phyloP scores from a whole-genome alignment of 805 yeast genomes.

The Candida ovalis region DNA sequence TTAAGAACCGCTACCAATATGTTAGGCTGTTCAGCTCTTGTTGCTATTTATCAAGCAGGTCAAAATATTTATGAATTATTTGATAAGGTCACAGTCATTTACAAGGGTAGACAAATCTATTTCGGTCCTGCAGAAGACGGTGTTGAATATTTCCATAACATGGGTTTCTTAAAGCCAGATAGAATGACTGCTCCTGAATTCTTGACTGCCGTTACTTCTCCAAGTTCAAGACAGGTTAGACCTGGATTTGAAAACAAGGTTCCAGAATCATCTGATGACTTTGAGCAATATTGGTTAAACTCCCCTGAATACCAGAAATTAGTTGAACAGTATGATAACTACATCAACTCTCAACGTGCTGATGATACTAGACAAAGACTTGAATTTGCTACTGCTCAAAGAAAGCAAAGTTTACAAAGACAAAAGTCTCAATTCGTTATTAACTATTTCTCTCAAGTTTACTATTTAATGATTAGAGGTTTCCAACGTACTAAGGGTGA shows the following conservation, averaged over 20 bases:
- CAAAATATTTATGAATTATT: slow-evolving; percentile 60
- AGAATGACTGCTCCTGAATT: slow-evolving; percentile 71
- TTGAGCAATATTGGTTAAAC: slow-evolving; percentile 54
- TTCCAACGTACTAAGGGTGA: slow-evolving; percentile 58
- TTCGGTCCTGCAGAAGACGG: slow-evolving; percentile 55
- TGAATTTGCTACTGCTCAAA: slow-evolving; percentile 37
- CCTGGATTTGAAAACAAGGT: slow-evolving; percentile 53
- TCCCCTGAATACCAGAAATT: slow-evolving; percentile 49
- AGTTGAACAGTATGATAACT: slow-evolving; percentile 37
- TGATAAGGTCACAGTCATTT: slow-evolving; percentile 56
- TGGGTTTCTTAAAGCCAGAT: slow-evolving; percentile 63
- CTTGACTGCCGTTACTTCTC: slow-evolving; percentile 65
- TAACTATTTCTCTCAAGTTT: slow-evolving; percentile 46
- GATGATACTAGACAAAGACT: slow-evolving; percentile 39
- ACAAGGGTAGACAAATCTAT: slow-evolving; percentile 58
- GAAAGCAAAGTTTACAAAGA: slow-evolving; percentile 37
- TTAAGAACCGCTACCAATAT: slow-evolving; percentile 60
- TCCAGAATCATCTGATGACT: slow-evolving; percentile 54
- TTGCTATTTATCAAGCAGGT: slow-evolving; percentile 67
- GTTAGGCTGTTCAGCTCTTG: slow-evolving; percentile 53
- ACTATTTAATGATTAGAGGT: slow-evolving; percentile 52
- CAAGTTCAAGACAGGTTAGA: slow-evolving; percentile 48
- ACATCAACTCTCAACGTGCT: slow-evolving; percentile 33
- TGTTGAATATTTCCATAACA: slow-evolving; percentile 50
- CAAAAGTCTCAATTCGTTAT: slow-evolving; percentile 34